Base-by-base conservation (phyloP, 768 basidiomycete species). In the Chalciporus sphaerocephalus region DNA sequence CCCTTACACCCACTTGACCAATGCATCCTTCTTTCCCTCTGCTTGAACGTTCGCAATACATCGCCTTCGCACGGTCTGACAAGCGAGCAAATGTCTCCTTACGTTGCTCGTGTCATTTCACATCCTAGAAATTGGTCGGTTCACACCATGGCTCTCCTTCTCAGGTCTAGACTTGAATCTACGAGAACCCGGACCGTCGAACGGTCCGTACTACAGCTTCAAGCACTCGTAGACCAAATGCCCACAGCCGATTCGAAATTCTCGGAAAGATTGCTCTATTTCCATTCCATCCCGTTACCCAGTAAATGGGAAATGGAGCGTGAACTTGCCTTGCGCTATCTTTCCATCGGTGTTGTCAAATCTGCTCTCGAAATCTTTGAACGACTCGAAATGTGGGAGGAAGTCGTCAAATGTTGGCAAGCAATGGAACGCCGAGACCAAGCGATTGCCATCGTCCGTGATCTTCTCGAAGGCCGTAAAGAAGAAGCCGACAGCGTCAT, bases 331-430 rank as follows among this genome's bases (percentile, higher is more conserved):
- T 65, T 75, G 54, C 79, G 91, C 42, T 93, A 87, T 69, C 70
- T 93, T 53, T 76, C 80, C 36, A 73, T 98, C 39, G 96, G 96
- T 13, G 92, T 95, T 45, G 74, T 88, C 48, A 84, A 84, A 54
- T 92, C 89, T 5, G 94, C 96, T 0, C 71, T 98, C 39, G 94
- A 88, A 64, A 94, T 97, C 44, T 98, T 92, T 60, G 87, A 92
- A 67, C 78, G 90, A 27, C 72, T 97, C 49, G 93, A 98, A 69
- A 92, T 97, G 92, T 99, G 94, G 94, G 96, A 96, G 68, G 91
- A 97, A 52, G 93, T 90, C 7, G 92, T 92, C 34, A 74, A 78
- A 51, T 98, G 95, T 66, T 90, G 87, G 74, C 82, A 84, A 48
- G 72, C 82, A 15, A 75, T 94, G 69, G 93, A 95, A 53, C 71